Percentiles rank a stretch among this genome's conserved stretches.
These are phyloP conservation scores for Paxillus involutus DNA, from an alignment of 768 basidiomycete species.

Conservation along the genomic window DNA sequence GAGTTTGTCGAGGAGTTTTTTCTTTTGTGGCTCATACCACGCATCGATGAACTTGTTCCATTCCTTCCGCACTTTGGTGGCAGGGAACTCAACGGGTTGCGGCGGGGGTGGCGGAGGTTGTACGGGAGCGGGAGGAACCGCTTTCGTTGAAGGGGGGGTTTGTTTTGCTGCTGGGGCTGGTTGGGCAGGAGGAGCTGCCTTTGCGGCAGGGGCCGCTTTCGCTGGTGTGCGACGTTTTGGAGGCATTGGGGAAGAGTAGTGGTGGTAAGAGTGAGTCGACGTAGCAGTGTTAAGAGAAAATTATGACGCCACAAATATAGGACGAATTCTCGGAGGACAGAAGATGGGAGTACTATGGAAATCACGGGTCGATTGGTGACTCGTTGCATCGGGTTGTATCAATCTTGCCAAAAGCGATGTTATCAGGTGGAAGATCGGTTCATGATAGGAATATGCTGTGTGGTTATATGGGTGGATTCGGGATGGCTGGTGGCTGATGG, in stretches of 20 bases:
- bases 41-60: conserved; percentile 26
- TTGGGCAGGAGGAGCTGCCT: conserved; percentile 9
- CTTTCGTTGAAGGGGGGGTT: conserved; percentile 6
- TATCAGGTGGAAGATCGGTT: conserved; percentile 30
- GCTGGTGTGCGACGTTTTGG: conserved; percentile 28
- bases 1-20: conserved; percentile 29
- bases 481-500: conserved; percentile 3
- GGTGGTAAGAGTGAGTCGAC: not conserved
- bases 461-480: conserved; percentile 20
- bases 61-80: conserved; percentile 30
- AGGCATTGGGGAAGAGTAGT: conserved; percentile 18
- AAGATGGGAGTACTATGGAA: conserved; percentile 15
- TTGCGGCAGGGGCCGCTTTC: conserved; percentile 11
- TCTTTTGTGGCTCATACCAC: conserved; percentile 33
- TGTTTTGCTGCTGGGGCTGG: conserved; percentile 8
- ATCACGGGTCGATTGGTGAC: conserved; percentile 21
- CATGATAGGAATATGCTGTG: conserved; percentile 32
- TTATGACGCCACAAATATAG: conserved; percentile 16
- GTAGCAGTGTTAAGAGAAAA: conserved; percentile 1
- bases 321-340: not conserved
- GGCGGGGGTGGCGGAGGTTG: conserved; percentile 11
- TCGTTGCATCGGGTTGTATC: conserved; percentile 23
- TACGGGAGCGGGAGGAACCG: conserved; percentile 1
- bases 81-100: conserved; percentile 17
- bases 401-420: conserved; percentile 24